Evolutionary conservation across 2,329 filamentous ascomycete genomes (phyloP).

Genomic region (Scedosporium dehoogii): DNA sequence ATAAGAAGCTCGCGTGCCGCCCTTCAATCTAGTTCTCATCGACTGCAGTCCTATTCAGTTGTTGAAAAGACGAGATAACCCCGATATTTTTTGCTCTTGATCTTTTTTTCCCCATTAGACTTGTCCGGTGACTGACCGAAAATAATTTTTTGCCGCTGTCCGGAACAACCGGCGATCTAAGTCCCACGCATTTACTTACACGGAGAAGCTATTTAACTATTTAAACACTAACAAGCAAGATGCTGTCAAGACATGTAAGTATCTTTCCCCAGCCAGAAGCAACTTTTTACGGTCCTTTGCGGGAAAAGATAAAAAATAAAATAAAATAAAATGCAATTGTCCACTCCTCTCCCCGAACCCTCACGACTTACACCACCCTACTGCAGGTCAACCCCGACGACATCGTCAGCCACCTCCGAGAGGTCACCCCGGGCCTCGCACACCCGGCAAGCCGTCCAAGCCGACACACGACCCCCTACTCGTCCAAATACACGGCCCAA

Average conservation of each 20-base stretch:
- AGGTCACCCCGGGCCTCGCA: constrained; percentile 27
- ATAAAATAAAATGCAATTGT: too few species aligned
- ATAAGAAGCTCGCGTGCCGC: too few species aligned
- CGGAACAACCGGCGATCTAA: too few species aligned
- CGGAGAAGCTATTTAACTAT: neutral
- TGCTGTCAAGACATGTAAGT: constrained; percentile 1
- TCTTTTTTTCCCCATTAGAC: neutral
- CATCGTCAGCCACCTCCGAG: constrained; percentile 41
- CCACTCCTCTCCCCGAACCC: neutral
- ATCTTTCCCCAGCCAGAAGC: too few species aligned
- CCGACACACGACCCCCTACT: constrained; percentile 47
- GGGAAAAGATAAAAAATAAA: too few species aligned
- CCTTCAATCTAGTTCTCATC: too few species aligned
- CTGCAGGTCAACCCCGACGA: constrained; percentile 43
- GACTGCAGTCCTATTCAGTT: neutral
- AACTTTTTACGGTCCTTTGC: too few species aligned
- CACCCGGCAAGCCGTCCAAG: constrained; percentile 23
- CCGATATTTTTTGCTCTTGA: neutral
- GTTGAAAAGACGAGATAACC: neutral
- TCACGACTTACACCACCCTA: neutral
- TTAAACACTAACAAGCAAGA: neutral
- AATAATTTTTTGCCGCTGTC: too few species aligned
- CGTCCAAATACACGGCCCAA: constrained; percentile 43
- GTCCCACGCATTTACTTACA: neutral
- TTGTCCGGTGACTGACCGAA: neutral